Evolutionary conservation across 2,329 filamentous ascomycete species (phyloP).

Genomic region (Aspergillus sp.): DNA sequence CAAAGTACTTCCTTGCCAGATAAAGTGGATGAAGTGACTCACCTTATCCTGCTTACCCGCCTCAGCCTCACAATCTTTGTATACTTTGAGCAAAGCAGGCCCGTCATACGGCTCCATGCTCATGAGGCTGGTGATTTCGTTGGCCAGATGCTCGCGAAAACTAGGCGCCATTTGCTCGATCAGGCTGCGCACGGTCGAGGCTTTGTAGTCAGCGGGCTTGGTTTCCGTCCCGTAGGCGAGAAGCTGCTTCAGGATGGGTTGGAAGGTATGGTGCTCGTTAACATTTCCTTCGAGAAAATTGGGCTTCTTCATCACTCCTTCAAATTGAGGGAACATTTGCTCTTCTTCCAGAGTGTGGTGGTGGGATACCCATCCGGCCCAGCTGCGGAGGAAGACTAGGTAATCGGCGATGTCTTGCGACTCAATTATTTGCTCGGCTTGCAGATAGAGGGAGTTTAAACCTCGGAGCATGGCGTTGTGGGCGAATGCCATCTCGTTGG

Average conservation of each 20-base stretch:
- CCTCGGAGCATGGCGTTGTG: constrained; percentile 9
- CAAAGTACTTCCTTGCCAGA: not conserved
- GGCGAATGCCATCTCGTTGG: constrained; percentile 7
- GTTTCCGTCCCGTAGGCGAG: not conserved
- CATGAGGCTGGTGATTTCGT: not conserved
- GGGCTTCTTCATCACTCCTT: not conserved
- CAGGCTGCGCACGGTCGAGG: not conserved
- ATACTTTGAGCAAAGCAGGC: not conserved
- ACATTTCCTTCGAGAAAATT: not conserved
- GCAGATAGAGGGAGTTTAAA: constrained; percentile 3
- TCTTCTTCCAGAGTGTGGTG: constrained; percentile 9
- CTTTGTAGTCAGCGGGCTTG: not conserved
- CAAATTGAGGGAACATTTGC: constrained; percentile 4
- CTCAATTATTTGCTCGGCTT: not conserved
- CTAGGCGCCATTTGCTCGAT: constrained; percentile 3
- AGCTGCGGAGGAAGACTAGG: not conserved
- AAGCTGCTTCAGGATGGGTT: not conserved
- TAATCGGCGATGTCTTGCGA: not conserved
- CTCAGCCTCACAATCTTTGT: not conserved
- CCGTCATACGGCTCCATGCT: constrained; percentile 1
- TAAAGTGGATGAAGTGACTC: not conserved
- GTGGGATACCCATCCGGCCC: constrained; percentile 2
- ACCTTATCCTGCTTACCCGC: constrained; percentile 4
- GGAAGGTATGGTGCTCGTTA: not conserved
- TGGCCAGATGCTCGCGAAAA: not conserved